Conservation (phyloP, 495 filamentous ascomycete species). For the Rostrohypoxylon terebratum region DNA sequence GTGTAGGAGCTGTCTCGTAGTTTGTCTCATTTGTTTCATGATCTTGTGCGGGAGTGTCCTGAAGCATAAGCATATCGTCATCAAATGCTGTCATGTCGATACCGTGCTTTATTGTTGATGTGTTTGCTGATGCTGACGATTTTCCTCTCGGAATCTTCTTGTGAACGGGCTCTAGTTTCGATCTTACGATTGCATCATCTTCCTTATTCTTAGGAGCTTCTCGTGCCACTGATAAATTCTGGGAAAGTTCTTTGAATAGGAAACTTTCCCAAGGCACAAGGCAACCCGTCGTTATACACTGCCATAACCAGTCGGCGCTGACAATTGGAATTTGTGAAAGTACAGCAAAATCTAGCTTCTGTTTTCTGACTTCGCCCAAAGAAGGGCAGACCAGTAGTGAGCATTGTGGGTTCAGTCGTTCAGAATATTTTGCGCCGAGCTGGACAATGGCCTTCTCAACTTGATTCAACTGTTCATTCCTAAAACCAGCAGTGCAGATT, state of each 20-base stretch:
- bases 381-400: constrained; percentile 78
- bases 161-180: constrained; percentile 31
- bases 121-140: constrained; percentile 8
- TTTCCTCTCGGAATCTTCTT: constrained; percentile 17
- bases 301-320: constrained; percentile 82
- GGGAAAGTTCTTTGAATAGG: constrained; percentile 52
- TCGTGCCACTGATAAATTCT: constrained; percentile 24
- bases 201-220: constrained; percentile 3
- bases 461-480: constrained; percentile 86
- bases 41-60: not conserved
- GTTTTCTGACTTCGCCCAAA: constrained; percentile 64
- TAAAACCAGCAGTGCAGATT: constrained; percentile 85
- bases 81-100: constrained; percentile 51
- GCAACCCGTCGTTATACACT: constrained; percentile 69
- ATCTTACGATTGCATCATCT: constrained; percentile 23
- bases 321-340: constrained; percentile 83
- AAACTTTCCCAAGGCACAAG: constrained; percentile 54
- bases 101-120: constrained; percentile 32
- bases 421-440: constrained; percentile 82
- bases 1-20: constrained; percentile 51
- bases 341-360: constrained; percentile 81
- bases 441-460: constrained; percentile 78
- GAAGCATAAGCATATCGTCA: constrained; percentile 18
- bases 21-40: constrained; percentile 13
- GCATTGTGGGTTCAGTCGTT: constrained; percentile 72